Evolutionary conservation across 192 early-diverging fungal genomes (phyloP), one percentile per base, ranked within the genome.

Genomic region (Fimicolochytrium jonesii): DNA sequence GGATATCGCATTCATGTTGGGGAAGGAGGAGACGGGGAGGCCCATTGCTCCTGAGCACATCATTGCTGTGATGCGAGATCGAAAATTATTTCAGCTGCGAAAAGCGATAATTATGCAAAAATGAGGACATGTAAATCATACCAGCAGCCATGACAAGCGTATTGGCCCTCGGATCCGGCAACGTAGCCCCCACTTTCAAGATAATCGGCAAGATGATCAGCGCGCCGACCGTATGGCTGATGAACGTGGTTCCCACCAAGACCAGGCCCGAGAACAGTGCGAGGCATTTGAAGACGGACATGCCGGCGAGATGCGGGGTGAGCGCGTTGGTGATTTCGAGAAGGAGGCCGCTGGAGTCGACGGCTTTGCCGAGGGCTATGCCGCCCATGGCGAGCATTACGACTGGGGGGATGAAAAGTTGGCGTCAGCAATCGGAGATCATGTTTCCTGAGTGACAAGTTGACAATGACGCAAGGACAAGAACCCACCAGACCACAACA

Each of bases 1-100:
- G 64, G 88, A 87, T 39, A 97, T 92, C 30, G 95, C 93, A 61
- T 94, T 94, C 93, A 97, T 95, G 59, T 97, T 97, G 1, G 95
- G 95, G 77, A 95, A 97, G 0, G 91, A 91, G 0, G 90, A 93
- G 4, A 97, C 91, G 2, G 94, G 92, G 9, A 97, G 74, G 0
- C 88, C 91, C 91, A 93, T 93, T 7, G 91, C 93, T 25, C 86
- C 89, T 2, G 89, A 91, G 49, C 90, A 91, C 80, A 95, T 86
- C 23, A 95, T 73, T 17, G 90, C 90, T 47, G 86, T 59, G 25
- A 81, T 81, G 74, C 82, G 65, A 56, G 20, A 37, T 13, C 31
- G 50, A 7, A 32, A 26, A 48, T 9, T n/a, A n/a, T n/a, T n/a
- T n/a, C n/a, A n/a, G n/a, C n/a, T n/a, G n/a, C n/a, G n/a, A n/a